Evolutionary conservation across 345 rosid species (phyloP).

Genomic region (Limnanthes douglasii): DNA sequence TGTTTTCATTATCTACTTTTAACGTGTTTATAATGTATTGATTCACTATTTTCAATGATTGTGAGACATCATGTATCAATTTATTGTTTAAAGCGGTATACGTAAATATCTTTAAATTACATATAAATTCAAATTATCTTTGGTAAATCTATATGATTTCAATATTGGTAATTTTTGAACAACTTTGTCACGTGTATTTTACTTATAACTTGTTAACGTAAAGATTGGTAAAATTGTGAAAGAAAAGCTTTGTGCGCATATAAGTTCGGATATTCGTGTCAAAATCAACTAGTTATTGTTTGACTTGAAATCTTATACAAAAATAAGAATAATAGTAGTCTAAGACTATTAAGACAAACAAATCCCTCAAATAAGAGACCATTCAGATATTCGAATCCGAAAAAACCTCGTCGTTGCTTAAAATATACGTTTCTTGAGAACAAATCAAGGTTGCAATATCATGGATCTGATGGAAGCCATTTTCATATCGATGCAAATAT

Average conservation of each 20-base stretch:
- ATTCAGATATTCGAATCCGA: conserved; percentile 23
- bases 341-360: conserved; percentile 33
- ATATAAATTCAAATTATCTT: conserved; percentile 1
- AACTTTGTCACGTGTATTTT: too few relatives aligned
- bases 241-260: conserved; percentile 95
- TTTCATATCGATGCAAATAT: conserved; percentile 13
- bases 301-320: conserved; percentile 97
- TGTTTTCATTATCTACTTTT: conserved; percentile 84
- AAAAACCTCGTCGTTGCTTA: conserved; percentile 35
- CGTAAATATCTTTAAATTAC: conserved; percentile 5
- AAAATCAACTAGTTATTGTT: conserved; percentile 84
- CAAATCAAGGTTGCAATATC: conserved; percentile 25
- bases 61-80: conserved; percentile 1
- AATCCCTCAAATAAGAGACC: conserved; percentile 21
- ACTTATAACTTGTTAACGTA: conserved; percentile 15
- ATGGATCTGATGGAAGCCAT: conserved; percentile 18
- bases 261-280: conserved; percentile 99
- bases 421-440: conserved; percentile 28
- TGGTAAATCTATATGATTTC: too few relatives aligned
- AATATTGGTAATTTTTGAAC: too few relatives aligned
- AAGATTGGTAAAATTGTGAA: conserved; percentile 98
- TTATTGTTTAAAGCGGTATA: conserved; percentile 1
- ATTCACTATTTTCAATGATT: conserved; percentile 13
- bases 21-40: conserved; percentile 81
- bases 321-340: conserved; percentile 64